phyloP scores from a whole-genome alignment of 306 rosid species.

The Gastrolobium villosum region DNA sequence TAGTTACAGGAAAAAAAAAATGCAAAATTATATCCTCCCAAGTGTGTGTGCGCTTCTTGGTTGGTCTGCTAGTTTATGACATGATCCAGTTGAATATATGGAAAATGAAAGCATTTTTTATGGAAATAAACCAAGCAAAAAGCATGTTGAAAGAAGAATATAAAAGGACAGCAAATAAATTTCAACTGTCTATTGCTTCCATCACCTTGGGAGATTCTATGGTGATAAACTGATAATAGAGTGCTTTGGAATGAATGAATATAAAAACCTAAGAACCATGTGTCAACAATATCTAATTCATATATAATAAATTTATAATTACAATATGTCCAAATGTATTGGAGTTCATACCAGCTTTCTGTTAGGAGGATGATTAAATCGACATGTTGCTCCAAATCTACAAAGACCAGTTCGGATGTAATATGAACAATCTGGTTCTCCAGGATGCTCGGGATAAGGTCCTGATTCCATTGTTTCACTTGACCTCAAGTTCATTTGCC shows the following conservation, averaged over 20 bases:
- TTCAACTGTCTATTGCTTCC: constrained; percentile 32
- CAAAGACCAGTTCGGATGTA: no score
- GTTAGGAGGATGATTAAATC: not conserved
- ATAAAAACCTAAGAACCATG: constrained; percentile 4
- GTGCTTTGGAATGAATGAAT: constrained; percentile 7
- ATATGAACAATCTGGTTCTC: not conserved
- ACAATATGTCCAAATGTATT: constrained; percentile 37
- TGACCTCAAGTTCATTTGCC: no score
- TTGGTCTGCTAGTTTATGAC: constrained; percentile 5
- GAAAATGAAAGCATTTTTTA: constrained; percentile 16
- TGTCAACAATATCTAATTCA: constrained; percentile 29
- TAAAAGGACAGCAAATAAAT: constrained; percentile 11
- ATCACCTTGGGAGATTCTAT: constrained; percentile 14
- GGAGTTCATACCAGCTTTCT: not conserved
- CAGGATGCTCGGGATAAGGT: no score
- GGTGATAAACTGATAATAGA: constrained; percentile 6
- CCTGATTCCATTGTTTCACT: no score
- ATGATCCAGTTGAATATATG: not conserved
- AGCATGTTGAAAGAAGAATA: not conserved
- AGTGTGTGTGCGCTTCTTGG: not conserved
- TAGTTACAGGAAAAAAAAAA: not conserved
- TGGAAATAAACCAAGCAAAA: constrained; percentile 30
- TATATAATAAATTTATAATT: constrained; percentile 11
- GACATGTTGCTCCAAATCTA: no score
- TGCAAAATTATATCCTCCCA: constrained; percentile 2